These are phyloP conservation scores for Mycena rebaudengoi DNA, from an alignment of 768 basidiomycete genomes.

Conservation along the genomic window DNA sequence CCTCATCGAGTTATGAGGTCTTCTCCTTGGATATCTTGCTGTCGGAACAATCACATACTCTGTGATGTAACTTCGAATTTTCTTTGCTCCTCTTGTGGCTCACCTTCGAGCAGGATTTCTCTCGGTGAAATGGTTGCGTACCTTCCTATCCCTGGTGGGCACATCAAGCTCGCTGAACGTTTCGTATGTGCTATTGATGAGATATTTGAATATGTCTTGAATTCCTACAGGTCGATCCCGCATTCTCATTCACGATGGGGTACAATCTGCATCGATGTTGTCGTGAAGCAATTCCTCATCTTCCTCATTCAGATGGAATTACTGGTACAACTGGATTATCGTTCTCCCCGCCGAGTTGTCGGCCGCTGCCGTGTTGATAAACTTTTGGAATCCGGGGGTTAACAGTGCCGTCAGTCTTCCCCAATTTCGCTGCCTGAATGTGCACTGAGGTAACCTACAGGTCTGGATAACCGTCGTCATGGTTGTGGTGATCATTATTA, in stretches of 20 bases:
- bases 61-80: conserved; percentile 62
- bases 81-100: not conserved
- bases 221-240: conserved; percentile 59
- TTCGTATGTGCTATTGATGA: conserved; percentile 49
- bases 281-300: conserved; percentile 34
- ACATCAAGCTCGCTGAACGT: conserved; percentile 83
- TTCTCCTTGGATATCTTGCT: conserved; percentile 73
- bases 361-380: conserved; percentile 79
- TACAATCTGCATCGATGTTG: not conserved
- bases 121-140: conserved; percentile 57
- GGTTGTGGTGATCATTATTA: conserved; percentile 75
- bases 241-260: conserved; percentile 68
- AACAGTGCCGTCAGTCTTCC: conserved; percentile 59
- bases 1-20: conserved; percentile 44
- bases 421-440: not conserved
- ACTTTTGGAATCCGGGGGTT: conserved; percentile 68
- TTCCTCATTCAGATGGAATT: conserved; percentile 49
- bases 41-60: conserved; percentile 76
- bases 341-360: not conserved
- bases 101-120: conserved; percentile 54
- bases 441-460: not conserved
- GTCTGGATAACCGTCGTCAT: conserved; percentile 72
- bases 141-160: conserved; percentile 81
- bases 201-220: not conserved
- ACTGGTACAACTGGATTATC: conserved; percentile 65